Evolutionary conservation across 2,329 filamentous ascomycete genomes (phyloP).

Genomic region (Microdochium nivale): DNA sequence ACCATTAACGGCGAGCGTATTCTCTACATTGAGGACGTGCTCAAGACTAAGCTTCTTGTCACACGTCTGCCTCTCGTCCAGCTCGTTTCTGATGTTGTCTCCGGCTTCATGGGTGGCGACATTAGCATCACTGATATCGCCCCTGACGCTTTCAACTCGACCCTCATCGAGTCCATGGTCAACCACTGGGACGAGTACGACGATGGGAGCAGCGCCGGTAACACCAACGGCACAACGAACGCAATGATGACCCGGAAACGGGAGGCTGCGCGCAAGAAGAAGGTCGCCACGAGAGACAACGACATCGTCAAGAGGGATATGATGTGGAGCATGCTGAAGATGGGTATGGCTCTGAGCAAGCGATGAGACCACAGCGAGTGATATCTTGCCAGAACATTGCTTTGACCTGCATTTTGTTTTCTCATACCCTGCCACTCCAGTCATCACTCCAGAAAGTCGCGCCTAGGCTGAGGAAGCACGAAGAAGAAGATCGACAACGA

Average conservation of each 20-base stretch:
- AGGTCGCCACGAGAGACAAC: not conserved
- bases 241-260: not conserved
- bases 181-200: not conserved
- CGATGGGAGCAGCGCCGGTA: not conserved
- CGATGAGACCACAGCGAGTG: too few relatives aligned
- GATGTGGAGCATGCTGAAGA: not conserved
- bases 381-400: too few relatives aligned
- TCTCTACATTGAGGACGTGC: slow-evolving; percentile 16
- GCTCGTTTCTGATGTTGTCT: slow-evolving; percentile 7
- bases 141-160: not conserved
- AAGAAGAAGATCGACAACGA: too few relatives aligned
- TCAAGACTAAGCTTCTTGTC: slow-evolving; percentile 12
- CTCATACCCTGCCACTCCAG: not conserved
- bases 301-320: not conserved
- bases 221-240: not conserved
- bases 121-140: not conserved
- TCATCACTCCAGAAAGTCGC: not conserved
- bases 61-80: slow-evolving; percentile 11
- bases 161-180: not conserved
- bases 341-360: not conserved
- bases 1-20: slow-evolving; percentile 17
- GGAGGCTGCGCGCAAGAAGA: not conserved
- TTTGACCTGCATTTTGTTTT: not conserved
- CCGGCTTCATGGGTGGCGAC: not conserved
- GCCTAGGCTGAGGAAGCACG: too few relatives aligned